phyloP scores from a whole-genome alignment of 2,329 filamentous ascomycete species.

The Raffaelea arxii region DNA sequence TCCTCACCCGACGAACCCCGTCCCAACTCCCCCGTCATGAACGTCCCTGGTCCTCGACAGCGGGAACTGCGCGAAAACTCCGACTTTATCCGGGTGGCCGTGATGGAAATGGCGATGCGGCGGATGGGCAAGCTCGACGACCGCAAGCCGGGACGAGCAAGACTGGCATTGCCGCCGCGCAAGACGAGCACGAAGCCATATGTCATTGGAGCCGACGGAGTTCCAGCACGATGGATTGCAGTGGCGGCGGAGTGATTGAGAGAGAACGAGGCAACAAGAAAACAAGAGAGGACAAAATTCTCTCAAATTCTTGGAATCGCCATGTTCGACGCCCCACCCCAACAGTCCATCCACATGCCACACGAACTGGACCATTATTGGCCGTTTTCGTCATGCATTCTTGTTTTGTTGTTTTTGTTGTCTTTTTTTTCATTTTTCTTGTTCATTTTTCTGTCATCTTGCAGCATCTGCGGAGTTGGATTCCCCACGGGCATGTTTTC shows the following conservation, averaged over 20 bases:
- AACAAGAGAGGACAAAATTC: not conserved
- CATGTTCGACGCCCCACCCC: too few species aligned
- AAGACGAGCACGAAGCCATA: constrained; percentile 44
- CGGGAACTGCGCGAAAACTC: constrained; percentile 61
- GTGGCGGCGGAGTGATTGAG: constrained; percentile 9
- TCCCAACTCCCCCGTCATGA: too few species aligned
- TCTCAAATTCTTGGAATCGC: not conserved
- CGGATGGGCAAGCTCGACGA: constrained; percentile 56
- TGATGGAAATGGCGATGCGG: constrained; percentile 65
- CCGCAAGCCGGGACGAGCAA: constrained; percentile 55
- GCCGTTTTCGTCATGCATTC: not conserved
- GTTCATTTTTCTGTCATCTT: not conserved
- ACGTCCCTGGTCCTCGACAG: constrained; percentile 44
- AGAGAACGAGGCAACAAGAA: not conserved
- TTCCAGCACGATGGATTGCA: constrained; percentile 50
- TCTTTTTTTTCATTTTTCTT: too few species aligned
- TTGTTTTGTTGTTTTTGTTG: too few species aligned
- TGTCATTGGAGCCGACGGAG: constrained; percentile 45
- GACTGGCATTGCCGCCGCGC: constrained; percentile 58
- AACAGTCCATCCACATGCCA: not conserved
- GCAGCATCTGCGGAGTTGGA: too few species aligned
- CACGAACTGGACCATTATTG: too few species aligned
- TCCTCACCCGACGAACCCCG: constrained; percentile 11
- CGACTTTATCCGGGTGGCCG: constrained; percentile 61
- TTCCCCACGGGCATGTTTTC: too few species aligned